phyloP scores from a whole-genome alignment of 2,329 filamentous ascomycete genomes.

The Fusarium mangiferae region DNA sequence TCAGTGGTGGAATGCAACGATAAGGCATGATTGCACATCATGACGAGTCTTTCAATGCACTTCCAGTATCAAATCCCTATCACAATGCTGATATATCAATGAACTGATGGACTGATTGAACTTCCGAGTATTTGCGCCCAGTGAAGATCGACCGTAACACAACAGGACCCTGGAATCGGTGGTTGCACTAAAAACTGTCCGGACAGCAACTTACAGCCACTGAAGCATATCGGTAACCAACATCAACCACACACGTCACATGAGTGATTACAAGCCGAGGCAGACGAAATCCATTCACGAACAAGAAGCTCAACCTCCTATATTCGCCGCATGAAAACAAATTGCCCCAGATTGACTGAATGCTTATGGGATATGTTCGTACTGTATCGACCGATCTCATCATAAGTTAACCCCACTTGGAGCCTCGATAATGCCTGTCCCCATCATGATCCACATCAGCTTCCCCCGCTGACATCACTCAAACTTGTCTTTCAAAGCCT shows the following conservation, averaged over 20 bases:
- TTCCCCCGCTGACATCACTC: conserved; percentile 31
- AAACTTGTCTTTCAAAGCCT: neutral
- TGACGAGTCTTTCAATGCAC: neutral
- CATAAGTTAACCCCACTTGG: conserved; percentile 15
- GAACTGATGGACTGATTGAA: neutral
- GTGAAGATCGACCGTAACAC: conserved; percentile 9
- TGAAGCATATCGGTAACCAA: neutral
- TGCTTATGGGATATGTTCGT: neutral
- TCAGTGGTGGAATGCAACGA: neutral
- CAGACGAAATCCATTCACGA: neutral
- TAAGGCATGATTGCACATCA: neutral
- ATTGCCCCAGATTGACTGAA: neutral
- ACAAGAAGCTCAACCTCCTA: neutral
- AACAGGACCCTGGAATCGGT: conserved; percentile 22
- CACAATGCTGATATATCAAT: neutral
- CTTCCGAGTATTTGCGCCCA: neutral
- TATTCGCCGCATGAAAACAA: neutral
- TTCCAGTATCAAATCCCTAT: neutral
- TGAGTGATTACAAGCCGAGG: conserved; percentile 14
- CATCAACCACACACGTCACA: conserved; percentile 14
- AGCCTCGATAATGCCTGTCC: conserved; percentile 6
- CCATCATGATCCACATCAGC: conserved; percentile 20
- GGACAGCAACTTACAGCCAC: neutral
- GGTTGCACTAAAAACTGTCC: neutral
- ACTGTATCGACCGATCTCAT: neutral